phyloP scores from a whole-genome alignment of 768 basidiomycete genomes.

The Erythrobasidium yunnanense region DNA sequence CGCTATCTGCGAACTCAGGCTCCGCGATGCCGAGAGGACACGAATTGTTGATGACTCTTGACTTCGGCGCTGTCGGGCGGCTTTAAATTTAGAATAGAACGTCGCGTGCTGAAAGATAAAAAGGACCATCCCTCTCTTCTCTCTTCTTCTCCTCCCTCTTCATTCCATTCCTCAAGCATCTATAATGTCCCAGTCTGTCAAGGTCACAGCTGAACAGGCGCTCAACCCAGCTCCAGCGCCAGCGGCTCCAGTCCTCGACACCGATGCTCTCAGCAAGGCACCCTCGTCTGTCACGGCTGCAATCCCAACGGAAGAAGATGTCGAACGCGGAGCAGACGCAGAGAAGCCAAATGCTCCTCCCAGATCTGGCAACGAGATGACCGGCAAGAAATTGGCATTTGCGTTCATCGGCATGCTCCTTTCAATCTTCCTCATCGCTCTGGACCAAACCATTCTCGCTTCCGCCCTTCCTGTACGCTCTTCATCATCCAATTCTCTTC shows the following conservation, averaged over 20 bases:
- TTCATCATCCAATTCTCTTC: too few species aligned
- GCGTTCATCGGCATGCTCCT: conserved; percentile 17
- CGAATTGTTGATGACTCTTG: too few species aligned
- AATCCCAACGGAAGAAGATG: not conserved
- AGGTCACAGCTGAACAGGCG: not conserved
- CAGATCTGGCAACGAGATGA: not conserved
- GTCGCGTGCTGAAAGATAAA: too few species aligned
- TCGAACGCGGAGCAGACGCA: not conserved
- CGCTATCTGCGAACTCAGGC: too few species aligned
- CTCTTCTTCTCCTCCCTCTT: too few species aligned
- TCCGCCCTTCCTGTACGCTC: conserved; percentile 5
- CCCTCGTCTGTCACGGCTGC: not conserved
- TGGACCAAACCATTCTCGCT: conserved; percentile 24
- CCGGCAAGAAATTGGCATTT: conserved; percentile 5
- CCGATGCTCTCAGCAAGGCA: not conserved
- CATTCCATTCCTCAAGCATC: too few species aligned
- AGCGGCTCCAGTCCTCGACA: not conserved
- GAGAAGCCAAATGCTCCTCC: not conserved
- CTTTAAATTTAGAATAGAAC: too few species aligned
- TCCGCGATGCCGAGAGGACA: too few species aligned
- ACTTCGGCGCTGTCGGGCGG: too few species aligned
- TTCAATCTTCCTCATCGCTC: conserved; percentile 19
- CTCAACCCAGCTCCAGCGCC: not conserved
- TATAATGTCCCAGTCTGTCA: too few species aligned
- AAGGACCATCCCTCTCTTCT: too few species aligned